These are phyloP conservation scores for Canna indica DNA, from an alignment of 176 grass and related monocot genomes.

Conservation along the genomic window DNA sequence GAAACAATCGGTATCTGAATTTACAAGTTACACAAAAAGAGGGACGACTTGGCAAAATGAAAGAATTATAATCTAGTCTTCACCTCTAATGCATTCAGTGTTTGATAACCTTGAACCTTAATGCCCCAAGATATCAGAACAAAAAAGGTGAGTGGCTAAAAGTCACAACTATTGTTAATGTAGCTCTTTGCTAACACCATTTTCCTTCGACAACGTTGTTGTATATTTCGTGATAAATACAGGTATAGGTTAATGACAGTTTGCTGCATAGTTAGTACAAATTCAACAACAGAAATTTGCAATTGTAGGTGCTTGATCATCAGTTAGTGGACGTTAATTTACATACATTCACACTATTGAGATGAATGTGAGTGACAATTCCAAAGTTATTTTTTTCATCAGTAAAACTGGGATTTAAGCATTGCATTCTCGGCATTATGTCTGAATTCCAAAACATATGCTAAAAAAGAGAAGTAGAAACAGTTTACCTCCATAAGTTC, in stretches of 20 bases:
- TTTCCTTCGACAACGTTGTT: not conserved
- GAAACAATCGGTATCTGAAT: no score
- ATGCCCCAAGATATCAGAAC: not conserved
- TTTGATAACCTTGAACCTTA: no score
- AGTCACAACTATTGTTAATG: no score
- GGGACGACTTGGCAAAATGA: no score
- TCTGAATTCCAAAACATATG: not conserved
- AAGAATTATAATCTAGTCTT: no score
- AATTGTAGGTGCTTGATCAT: not conserved
- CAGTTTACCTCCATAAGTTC: slow-evolving; percentile 92
- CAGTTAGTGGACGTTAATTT: not conserved
- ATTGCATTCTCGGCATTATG: not conserved
- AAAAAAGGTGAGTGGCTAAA: no score
- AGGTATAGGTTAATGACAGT: no score
- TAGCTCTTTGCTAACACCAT: not conserved
- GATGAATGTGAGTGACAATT: not conserved
- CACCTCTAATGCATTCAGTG: no score
- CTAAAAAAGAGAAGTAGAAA: not conserved
- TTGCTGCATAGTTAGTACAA: no score
- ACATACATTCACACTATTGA: no score
- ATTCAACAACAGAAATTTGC: no score
- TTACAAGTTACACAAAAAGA: no score
- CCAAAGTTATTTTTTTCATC: not conserved
- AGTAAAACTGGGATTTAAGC: not conserved
- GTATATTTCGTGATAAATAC: not conserved